phyloP scores from a whole-genome alignment of 2,329 filamentous ascomycete genomes.

The Lizonia empirigonia region DNA sequence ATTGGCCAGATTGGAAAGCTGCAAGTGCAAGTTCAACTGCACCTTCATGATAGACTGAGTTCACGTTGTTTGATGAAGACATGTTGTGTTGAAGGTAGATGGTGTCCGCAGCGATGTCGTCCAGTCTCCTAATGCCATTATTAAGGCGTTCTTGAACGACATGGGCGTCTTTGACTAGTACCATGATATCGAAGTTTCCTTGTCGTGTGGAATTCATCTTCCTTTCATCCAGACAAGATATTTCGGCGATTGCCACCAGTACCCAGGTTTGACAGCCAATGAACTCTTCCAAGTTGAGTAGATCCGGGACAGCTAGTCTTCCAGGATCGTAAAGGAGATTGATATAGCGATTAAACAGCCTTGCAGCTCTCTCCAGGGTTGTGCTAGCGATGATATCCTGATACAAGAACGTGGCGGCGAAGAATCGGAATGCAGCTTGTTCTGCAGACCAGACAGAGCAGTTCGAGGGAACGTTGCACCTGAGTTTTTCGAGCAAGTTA shows the following conservation, averaged over 20 bases:
- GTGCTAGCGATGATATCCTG: conserved; percentile 48
- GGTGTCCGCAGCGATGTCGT: neutral
- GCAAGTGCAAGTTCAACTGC: too few relatives aligned
- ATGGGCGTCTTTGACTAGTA: conserved; percentile 53
- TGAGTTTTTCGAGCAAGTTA: conserved; percentile 19
- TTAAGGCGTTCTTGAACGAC: neutral
- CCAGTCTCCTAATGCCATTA: neutral
- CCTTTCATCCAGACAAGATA: conserved; percentile 61
- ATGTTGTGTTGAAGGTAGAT: too few relatives aligned
- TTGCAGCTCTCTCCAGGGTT: conserved; percentile 37
- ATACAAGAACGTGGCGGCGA: conserved; percentile 41
- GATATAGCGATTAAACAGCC: conserved; percentile 37
- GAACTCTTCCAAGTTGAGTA: conserved; percentile 56
- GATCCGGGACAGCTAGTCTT: neutral
- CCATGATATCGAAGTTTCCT: conserved; percentile 53
- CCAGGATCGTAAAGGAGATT: conserved; percentile 28
- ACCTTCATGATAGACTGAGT: too few relatives aligned
- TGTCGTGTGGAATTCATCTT: conserved; percentile 56
- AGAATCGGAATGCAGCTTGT: conserved; percentile 48
- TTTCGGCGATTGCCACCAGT: conserved; percentile 60
- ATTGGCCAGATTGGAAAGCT: too few relatives aligned
- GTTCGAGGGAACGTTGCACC: neutral
- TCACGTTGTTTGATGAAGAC: too few relatives aligned
- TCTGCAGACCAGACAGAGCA: conserved; percentile 38
- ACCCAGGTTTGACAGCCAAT: conserved; percentile 65